Base-by-base conservation (phyloP, 495 filamentous ascomycete species). In the Neurospora sp. region DNA sequence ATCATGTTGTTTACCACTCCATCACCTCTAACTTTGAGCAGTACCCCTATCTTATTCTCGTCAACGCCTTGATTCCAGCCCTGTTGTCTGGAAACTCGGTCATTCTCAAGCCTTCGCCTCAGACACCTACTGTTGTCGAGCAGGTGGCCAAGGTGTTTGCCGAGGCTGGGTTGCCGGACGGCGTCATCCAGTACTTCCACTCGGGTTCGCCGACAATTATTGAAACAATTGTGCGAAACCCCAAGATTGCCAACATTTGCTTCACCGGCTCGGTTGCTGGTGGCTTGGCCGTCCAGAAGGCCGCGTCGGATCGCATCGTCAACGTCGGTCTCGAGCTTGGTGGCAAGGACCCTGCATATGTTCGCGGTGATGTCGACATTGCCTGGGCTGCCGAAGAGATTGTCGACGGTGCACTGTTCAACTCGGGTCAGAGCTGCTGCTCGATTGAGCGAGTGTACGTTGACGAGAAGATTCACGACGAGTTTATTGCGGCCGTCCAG, bases 381-480 rank as follows among this genome's bases (percentile, higher is more conserved):
- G 87, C 88, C 39, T 97, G 94, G 94, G 94, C 91, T 1, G 94
- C 94, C 1, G 93, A 92, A 77, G 93, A 97, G 81, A 93, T 97
- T 73, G 92, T 97, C 39, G 94, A 97, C 77, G 94, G 95, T 5
- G 93, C 94, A 4, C 85, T 99, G 46, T 99, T 98, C 85, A 99
- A 98, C 82, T 96, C 93, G 39, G 96, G 96, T 27, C 96, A 99
- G 81, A 97, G 94, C 77, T 99, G 96, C 84, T 98, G 96, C 82
- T 90, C 92, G 7, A 87, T 98, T 69, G 96, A 98, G 83, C 87
- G 96, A 37, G 89, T 99, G 8, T 98, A 98, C 75, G 96, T 97
- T 3, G 90, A 94, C 74, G 92, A 92, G 70, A 89, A 86, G 71
- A 87, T 98, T 71, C 89, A 97, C 78, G 92, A 95, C 71, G 77